Conservation (phyloP, 371 early-diverging fungal species). For the Saksenaea oblongispora region DNA sequence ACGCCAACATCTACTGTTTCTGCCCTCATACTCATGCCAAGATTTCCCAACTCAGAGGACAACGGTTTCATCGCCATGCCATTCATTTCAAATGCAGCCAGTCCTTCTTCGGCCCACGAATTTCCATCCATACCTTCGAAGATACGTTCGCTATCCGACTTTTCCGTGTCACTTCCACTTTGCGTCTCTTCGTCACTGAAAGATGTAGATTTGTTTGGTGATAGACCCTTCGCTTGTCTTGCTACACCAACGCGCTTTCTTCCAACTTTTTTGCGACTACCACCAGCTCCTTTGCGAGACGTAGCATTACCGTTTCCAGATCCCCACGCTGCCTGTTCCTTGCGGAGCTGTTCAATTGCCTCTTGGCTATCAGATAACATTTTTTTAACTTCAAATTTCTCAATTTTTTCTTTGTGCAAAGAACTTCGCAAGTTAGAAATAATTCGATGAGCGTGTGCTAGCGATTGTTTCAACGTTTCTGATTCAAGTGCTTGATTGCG, state of each 20-base stretch:
- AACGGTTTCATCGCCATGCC: not conserved
- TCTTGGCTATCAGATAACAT: constrained; percentile 51
- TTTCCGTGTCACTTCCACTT: not conserved
- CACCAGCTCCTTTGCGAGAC: not conserved
- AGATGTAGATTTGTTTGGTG: not conserved
- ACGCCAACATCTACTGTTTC: not conserved
- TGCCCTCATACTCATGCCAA: not conserved
- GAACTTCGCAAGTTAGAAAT: constrained; percentile 25
- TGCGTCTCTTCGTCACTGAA: not conserved
- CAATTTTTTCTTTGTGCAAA: constrained; percentile 32
- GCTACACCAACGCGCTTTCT: not conserved
- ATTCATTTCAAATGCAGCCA: not conserved
- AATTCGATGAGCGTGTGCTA: constrained; percentile 29
- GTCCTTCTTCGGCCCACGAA: not conserved
- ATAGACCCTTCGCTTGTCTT: not conserved
- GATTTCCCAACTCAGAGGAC: not conserved
- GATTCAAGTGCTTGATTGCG: constrained; percentile 16
- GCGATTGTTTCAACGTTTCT: constrained; percentile 23
- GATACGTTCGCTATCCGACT: not conserved
- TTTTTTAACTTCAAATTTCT: constrained; percentile 44
- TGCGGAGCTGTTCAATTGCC: constrained; percentile 42
- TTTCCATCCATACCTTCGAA: not conserved
- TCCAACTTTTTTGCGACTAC: not conserved
- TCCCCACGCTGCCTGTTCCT: constrained; percentile 15
- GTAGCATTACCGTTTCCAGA: not conserved